These are phyloP conservation scores for Heracleum sosnowskyi DNA, from an alignment of 129 eudicot genomes.

Conservation along the genomic window DNA sequence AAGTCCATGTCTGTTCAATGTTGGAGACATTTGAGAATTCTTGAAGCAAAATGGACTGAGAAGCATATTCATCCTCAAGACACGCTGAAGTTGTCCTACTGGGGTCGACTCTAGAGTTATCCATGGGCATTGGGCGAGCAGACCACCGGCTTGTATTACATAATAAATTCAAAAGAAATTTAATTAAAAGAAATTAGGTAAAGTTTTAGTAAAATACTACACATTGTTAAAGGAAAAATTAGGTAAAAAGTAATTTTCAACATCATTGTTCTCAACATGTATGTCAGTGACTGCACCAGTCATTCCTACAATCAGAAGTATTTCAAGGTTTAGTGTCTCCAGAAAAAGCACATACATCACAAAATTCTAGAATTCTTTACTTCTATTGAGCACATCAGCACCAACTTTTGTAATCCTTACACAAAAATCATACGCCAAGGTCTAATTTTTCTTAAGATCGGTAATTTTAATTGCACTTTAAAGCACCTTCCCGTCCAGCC, in stretches of 20 bases:
- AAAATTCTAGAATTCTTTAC: not conserved
- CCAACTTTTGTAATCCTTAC: not conserved
- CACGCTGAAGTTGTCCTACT: conserved; percentile 20
- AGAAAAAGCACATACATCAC: not conserved
- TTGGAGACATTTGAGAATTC: conserved; percentile 54
- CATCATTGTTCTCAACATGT: not conserved
- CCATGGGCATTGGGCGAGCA: conserved; percentile 46
- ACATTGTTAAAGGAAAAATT: no score
- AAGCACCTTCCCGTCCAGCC: not conserved
- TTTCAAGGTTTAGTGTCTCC: not conserved
- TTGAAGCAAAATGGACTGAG: conserved; percentile 55
- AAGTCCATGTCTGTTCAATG: conserved; percentile 73
- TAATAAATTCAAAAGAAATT: not conserved
- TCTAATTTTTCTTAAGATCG: not conserved
- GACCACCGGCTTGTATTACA: not conserved
- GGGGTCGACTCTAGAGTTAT: conserved; percentile 23
- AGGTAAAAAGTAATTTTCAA: no score
- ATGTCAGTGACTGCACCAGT: not conserved
- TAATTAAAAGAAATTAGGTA: no score
- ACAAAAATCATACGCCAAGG: not conserved
- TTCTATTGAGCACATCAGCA: not conserved
- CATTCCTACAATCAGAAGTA: not conserved
- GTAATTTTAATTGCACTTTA: not conserved
- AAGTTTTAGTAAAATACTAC: not conserved
- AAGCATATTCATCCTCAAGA: conserved; percentile 54